phyloP scores from a whole-genome alignment of 2,329 filamentous ascomycete genomes.

The Gnomoniopsis smithogilvyi region DNA sequence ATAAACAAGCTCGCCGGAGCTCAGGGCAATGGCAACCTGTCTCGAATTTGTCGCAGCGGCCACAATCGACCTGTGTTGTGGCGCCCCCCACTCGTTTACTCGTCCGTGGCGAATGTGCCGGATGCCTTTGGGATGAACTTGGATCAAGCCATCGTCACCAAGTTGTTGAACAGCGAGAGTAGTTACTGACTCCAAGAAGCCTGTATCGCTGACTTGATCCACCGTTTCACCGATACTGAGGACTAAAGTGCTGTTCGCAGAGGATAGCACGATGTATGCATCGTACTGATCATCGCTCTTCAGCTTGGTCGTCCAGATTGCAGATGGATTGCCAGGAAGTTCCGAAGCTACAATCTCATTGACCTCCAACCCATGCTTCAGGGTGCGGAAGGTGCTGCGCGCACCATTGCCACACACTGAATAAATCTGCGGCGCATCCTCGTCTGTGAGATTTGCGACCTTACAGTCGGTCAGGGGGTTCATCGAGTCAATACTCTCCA shows the following conservation, averaged over 20 bases:
- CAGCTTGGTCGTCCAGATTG: constrained; percentile 94
- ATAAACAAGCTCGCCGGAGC: constrained; percentile 94
- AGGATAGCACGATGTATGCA: constrained; percentile 92
- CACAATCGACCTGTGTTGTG: constrained; percentile 91
- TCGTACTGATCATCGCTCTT: constrained; percentile 80
- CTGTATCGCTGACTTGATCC: constrained; percentile 90
- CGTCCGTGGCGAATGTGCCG: constrained; percentile 77
- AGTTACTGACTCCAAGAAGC: constrained; percentile 83
- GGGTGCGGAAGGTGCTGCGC: constrained; percentile 82
- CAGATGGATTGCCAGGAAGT: constrained; percentile 80
- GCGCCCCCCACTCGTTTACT: constrained; percentile 90
- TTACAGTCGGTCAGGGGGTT: constrained; percentile 91
- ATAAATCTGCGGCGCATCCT: constrained; percentile 96
- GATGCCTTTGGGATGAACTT: constrained; percentile 96
- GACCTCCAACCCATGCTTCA: constrained; percentile 90
- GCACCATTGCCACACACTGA: constrained; percentile 86
- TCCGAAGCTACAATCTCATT: constrained; percentile 95
- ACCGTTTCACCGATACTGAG: constrained; percentile 96
- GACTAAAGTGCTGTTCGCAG: constrained; percentile 85
- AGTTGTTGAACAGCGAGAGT: constrained; percentile 93
- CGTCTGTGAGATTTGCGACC: constrained; percentile 83
- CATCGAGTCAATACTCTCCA: constrained; percentile 82
- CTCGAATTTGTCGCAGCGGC: constrained; percentile 90
- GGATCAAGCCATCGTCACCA: constrained; percentile 86
- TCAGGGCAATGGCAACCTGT: constrained; percentile 90